Evolutionary conservation across 441 rosid genomes (phyloP).

Genomic region (Sinapis alba): DNA sequence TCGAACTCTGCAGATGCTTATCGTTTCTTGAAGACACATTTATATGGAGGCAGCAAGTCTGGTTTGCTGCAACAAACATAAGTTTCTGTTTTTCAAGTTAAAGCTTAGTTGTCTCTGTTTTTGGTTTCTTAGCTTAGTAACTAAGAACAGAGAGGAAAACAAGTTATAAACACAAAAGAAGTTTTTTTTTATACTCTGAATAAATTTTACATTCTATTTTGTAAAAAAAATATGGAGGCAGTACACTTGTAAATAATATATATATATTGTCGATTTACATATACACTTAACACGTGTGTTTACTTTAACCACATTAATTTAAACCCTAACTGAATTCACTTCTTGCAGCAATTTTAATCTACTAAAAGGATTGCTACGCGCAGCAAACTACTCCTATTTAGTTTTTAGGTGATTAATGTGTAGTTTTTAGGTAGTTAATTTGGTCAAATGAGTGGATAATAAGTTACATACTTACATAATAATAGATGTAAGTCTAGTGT

Average conservation of each 20-base stretch:
- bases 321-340: not conserved
- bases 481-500: not conserved
- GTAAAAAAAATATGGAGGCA: no score
- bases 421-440: not conserved
- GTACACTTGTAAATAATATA: not conserved
- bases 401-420: not conserved
- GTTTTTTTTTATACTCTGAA: no score
- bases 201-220: no score
- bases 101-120: no score
- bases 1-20: slow-evolving; percentile 20
- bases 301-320: not conserved
- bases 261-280: not conserved
- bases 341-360: not conserved
- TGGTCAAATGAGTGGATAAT: not conserved
- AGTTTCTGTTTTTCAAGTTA: no score
- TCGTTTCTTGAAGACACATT: slow-evolving; percentile 10
- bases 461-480: not conserved
- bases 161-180: no score
- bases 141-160: no score
- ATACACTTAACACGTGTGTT: not conserved
- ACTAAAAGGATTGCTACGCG: not conserved
- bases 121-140: no score
- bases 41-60: not conserved
- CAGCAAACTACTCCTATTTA: no score
- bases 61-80: no score